Conservation (phyloP, 441 rosid genomes). For the Bruguiera hainesii region DNA sequence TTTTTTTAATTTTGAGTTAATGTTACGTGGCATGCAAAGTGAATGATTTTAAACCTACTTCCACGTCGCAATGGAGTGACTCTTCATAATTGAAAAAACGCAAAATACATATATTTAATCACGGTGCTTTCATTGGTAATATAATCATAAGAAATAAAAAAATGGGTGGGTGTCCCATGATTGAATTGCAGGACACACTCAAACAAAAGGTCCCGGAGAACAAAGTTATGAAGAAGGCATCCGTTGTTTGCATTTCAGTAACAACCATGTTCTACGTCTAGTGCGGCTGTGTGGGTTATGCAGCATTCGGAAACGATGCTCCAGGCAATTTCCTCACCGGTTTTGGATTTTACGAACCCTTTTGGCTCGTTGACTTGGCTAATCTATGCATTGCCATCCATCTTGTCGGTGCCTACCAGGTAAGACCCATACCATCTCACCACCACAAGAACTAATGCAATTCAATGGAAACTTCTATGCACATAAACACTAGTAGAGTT, state of each 20-base stretch:
- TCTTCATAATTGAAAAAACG: too few species aligned
- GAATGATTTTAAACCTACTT: too few species aligned
- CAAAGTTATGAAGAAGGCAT: constrained; percentile 78
- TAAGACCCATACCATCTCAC: constrained; percentile 12
- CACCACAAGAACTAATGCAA: too few species aligned
- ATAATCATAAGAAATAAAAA: not conserved
- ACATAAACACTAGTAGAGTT: not conserved
- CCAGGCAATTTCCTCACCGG: constrained; percentile 89
- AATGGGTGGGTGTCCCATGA: not conserved
- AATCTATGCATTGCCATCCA: constrained; percentile 76
- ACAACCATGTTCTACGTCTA: constrained; percentile 71
- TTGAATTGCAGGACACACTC: constrained; percentile 63
- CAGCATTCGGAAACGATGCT: constrained; percentile 77
- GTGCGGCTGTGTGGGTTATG: constrained; percentile 79
- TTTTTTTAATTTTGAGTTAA: too few species aligned
- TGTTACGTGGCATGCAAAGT: too few species aligned
- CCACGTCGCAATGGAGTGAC: too few species aligned
- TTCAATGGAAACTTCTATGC: not conserved
- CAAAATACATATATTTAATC: too few species aligned
- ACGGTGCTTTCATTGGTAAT: too few species aligned
- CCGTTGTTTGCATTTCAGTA: constrained; percentile 43
- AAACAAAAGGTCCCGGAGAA: constrained; percentile 71
- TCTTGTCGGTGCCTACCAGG: constrained; percentile 90
- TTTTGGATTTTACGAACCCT: constrained; percentile 85
- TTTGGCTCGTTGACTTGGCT: constrained; percentile 77